Conservation (phyloP, 2,329 filamentous ascomycete species). For the Ceratocystis destructans region DNA sequence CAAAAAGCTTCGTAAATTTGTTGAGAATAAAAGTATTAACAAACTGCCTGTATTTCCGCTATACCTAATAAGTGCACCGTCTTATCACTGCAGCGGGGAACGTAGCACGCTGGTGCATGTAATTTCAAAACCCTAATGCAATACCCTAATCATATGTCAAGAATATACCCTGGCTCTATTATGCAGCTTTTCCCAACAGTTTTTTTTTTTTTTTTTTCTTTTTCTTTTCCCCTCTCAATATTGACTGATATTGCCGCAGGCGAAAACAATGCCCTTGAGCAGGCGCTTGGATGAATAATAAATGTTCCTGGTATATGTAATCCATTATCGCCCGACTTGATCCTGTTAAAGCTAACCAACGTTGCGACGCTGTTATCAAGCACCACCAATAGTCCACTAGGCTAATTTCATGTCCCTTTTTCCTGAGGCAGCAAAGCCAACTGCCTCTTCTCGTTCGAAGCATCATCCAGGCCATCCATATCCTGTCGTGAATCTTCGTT, state of each 20-base stretch:
- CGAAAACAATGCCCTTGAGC: background rate
- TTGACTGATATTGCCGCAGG: background rate
- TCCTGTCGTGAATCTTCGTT: background rate
- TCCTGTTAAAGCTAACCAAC: background rate
- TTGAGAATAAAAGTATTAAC: background rate
- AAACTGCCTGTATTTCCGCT: background rate
- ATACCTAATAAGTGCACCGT: background rate
- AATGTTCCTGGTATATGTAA: background rate
- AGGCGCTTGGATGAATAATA: background rate
- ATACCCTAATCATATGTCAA: constrained; percentile 5
- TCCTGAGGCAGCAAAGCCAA: constrained; percentile 7
- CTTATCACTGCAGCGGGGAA: background rate
- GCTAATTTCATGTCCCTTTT: background rate
- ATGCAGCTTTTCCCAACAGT: background rate
- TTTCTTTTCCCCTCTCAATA: background rate
- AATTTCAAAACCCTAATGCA: background rate
- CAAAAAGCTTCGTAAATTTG: background rate
- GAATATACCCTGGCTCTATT: background rate
- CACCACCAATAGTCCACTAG: background rate
- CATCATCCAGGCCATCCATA: background rate
- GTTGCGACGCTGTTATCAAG: background rate
- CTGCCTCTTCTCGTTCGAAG: constrained; percentile 7
- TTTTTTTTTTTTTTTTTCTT: background rate
- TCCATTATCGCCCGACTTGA: background rate
- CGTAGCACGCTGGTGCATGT: no score